A percentile compares a stretch with the other conserved stretches of the same genome.
These are phyloP conservation scores for Solanum phureja DNA, from an alignment of 257 asterid species.

Conservation along the genomic window DNA sequence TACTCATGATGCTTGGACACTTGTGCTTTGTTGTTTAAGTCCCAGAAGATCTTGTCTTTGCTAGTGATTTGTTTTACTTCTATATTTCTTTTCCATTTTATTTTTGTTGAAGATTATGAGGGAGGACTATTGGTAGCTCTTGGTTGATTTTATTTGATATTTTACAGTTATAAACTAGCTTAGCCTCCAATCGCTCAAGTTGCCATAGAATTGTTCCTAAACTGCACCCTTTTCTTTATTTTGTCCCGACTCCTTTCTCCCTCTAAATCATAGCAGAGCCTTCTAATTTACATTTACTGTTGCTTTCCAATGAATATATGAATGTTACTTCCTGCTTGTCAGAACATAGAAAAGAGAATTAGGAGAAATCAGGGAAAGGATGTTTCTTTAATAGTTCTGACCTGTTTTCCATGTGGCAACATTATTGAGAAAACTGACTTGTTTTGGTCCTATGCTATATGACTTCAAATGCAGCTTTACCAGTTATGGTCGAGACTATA, in stretches of 20 bases:
- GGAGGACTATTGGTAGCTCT: neutral
- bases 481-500: slow-evolving; percentile 76
- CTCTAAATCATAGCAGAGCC: neutral
- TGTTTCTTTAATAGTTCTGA: neutral
- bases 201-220: neutral
- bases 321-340: neutral
- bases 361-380: neutral
- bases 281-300: neutral
- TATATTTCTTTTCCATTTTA: neutral
- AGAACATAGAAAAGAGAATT: neutral
- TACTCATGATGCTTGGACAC: neutral
- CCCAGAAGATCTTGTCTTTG: neutral
- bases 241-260: neutral
- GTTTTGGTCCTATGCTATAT: neutral
- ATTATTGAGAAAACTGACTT: neutral
- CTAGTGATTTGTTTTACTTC: neutral
- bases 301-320: neutral
- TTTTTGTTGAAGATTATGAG: neutral
- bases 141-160: neutral
- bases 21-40: neutral
- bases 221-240: neutral
- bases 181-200: neutral
- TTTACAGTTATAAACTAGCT: neutral
- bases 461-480: slow-evolving; percentile 49
- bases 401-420: neutral